Percentiles rank a stretch among this genome's conserved stretches.
Conservation (phyloP, 192 early-diverging fungal species). For the Diversispora epigaea region DNA sequence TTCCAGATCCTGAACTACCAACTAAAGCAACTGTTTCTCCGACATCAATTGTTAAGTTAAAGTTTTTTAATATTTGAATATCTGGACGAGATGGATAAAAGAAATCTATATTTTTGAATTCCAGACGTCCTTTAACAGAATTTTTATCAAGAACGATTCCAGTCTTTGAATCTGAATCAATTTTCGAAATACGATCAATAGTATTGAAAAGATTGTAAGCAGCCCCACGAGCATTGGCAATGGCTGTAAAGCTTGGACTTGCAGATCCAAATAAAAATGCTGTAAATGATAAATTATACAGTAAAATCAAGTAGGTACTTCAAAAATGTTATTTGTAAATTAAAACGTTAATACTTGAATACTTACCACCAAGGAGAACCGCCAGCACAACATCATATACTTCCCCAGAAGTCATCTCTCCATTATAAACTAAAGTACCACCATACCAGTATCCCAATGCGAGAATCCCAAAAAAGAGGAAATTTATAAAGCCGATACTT, state of each 20-base stretch:
- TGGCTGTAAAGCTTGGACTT: slow-evolving; percentile 62
- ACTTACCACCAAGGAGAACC: too few species aligned
- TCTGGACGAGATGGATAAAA: slow-evolving; percentile 79
- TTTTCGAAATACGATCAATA: slow-evolving; percentile 79
- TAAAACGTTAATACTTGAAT: too few species aligned
- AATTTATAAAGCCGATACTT: too few species aligned
- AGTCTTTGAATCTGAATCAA: slow-evolving; percentile 58
- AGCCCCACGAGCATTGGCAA: slow-evolving; percentile 78
- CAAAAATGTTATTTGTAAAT: too few species aligned
- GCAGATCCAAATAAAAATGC: slow-evolving; percentile 57
- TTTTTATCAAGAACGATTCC: slow-evolving; percentile 50
- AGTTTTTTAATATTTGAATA: slow-evolving; percentile 70
- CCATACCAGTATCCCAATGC: too few species aligned
- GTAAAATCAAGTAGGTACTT: too few species aligned
- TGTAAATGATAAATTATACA: too few species aligned
- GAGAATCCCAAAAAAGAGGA: too few species aligned
- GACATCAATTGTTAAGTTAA: slow-evolving; percentile 66
- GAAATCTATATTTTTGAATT: slow-evolving; percentile 76
- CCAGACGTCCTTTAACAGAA: slow-evolving; percentile 64
- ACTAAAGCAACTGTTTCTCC: slow-evolving; percentile 89
- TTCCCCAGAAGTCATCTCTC: too few species aligned
- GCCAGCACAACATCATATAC: too few species aligned
- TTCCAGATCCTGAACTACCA: slow-evolving; percentile 47
- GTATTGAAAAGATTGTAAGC: slow-evolving; percentile 76
- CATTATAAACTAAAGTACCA: too few species aligned